phyloP scores from a whole-genome alignment of 768 basidiomycete genomes.

The Termitomyces sp. region DNA sequence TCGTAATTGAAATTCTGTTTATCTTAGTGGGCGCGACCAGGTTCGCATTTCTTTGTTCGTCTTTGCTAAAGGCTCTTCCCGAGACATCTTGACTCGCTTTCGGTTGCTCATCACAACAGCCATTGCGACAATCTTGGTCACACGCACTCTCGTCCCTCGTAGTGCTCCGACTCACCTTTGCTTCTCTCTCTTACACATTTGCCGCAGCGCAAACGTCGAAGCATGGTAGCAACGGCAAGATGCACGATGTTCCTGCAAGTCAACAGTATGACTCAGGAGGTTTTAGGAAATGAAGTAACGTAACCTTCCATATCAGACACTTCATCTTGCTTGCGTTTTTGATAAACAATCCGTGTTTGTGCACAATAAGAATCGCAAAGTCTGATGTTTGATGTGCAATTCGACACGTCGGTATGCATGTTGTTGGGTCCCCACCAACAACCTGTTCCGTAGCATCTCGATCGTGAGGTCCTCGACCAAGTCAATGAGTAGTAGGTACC shows the following conservation, averaged over 20 bases:
- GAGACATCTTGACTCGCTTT: background rate
- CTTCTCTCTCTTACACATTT: background rate
- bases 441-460: background rate
- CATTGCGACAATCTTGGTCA: background rate
- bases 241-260: background rate
- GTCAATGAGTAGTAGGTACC: conserved; percentile 10
- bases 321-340: background rate
- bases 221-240: background rate
- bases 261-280: background rate
- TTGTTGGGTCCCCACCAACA: background rate
- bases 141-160: background rate
- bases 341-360: background rate
- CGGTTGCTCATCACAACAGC: background rate
- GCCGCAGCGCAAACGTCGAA: background rate
- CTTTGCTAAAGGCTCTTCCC: background rate
- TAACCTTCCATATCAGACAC: background rate
- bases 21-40: no score
- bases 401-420: background rate
- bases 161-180: background rate
- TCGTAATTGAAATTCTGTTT: background rate
- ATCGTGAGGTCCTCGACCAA: background rate
- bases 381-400: background rate
- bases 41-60: background rate
- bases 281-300: background rate
- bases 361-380: background rate